These are phyloP conservation scores for Fusarium siculi DNA, from an alignment of 2,329 filamentous ascomycete genomes.

Conservation along the genomic window DNA sequence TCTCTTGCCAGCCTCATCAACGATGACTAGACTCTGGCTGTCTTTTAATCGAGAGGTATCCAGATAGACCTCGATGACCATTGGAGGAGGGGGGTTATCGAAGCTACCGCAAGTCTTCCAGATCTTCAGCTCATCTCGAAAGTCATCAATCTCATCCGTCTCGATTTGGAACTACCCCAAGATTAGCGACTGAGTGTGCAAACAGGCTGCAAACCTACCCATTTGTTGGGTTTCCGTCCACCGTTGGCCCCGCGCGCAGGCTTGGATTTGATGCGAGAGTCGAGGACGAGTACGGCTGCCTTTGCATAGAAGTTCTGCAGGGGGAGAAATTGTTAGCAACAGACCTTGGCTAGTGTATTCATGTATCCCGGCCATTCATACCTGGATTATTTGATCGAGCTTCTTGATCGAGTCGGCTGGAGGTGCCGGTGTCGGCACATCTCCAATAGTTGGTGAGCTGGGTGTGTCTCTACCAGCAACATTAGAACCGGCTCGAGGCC, in stretches of 20 bases:
- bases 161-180: constrained; percentile 86
- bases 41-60: constrained; percentile 82
- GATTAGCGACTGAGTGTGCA: constrained; percentile 21
- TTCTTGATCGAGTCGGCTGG: constrained; percentile 78
- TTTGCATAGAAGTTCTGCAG: constrained; percentile 91
- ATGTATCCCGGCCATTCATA: constrained; percentile 49
- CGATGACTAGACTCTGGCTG: constrained; percentile 86
- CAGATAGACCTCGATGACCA: constrained; percentile 91
- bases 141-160: constrained; percentile 90
- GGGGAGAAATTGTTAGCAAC: constrained; percentile 28
- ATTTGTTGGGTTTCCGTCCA: constrained; percentile 78
- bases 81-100: constrained; percentile 79
- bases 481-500: constrained; percentile 57
- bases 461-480: constrained; percentile 53
- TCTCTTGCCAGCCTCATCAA: constrained; percentile 89
- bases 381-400: constrained; percentile 93
- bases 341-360: background rate
- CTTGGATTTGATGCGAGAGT: constrained; percentile 79
- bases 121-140: constrained; percentile 79
- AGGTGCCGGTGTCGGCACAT: constrained; percentile 57
- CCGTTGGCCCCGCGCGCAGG: constrained; percentile 56
- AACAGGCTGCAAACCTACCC: constrained; percentile 67
- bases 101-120: constrained; percentile 86
- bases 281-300: constrained; percentile 83
- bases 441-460: constrained; percentile 61